Evolutionary conservation across 108 stramenopile species (phyloP), one percentile per base, ranked within the genome.

Genomic region (Cyclotella cryptica): DNA sequence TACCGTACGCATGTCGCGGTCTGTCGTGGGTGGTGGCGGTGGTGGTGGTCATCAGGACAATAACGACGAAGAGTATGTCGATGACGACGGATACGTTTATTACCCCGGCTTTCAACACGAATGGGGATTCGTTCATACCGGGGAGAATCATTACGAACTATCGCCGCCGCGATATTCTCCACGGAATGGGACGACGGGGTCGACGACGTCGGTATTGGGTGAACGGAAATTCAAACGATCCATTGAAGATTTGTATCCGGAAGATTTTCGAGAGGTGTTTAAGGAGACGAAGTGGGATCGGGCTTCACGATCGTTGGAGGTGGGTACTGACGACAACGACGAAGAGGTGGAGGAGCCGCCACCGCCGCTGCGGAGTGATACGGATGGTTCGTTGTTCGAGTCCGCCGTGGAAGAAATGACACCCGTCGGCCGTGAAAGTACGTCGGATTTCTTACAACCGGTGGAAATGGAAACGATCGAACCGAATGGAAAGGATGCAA

Each of bases 81-180:
- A 82, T 41, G 75, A 82, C 28, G 81, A 82, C 47, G 81, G 81
- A 1, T 82, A 76, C 49, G 39, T 42, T 14, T 82, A 60, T 51
- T 68, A 76, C 27, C 81, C 81, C 5, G 81, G 66, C 13, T 75
- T 71, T 53, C 22, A 52, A 17, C 18, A 66, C 24, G 63, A 63
- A 28, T 64, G 63, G 55, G 62, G 65, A 8, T 71, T 71, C 55
- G 21, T 58, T 0, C 69, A 63, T 55, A 41, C 45, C n/a, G 57
- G 39, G 0, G 39, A 63, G 44, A 61, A 59, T 61, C n/a, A 62
- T 49, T 47, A 49, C 46, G 59, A 72, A 28, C n/a, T n/a, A n/a
- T n/a, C n/a, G n/a, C n/a, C n/a, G n/a, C n/a, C n/a, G n/a, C n/a
- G n/a, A n/a, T n/a, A n/a, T n/a, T n/a, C n/a, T n/a, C n/a, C n/a